Evolutionary conservation across 1,139 yeast genomes (phyloP).

Genomic region (Taphrina flavorubra): DNA sequence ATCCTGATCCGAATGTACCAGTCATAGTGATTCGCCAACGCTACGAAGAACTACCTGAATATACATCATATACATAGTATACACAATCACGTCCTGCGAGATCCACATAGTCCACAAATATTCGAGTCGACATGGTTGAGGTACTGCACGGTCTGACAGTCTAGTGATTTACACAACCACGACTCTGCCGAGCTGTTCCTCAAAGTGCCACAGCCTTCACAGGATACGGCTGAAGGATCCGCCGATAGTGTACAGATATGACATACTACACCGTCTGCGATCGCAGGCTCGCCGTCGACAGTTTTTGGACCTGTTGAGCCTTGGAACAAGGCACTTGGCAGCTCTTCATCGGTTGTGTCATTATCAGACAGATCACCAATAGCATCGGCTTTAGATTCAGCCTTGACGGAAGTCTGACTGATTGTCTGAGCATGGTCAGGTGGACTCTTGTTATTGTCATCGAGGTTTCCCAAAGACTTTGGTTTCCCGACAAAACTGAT

Average conservation of each 20-base stretch:
- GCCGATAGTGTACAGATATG: constrained; percentile 23
- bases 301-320: background rate
- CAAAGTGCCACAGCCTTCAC: constrained; percentile 33
- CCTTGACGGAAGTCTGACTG: background rate
- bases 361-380: background rate
- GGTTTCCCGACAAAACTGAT: background rate
- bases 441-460: background rate
- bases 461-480: background rate
- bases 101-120: constrained; percentile 30
- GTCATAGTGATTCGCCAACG: too few relatives aligned
- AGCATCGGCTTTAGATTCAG: background rate
- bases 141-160: constrained; percentile 20
- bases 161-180: constrained; percentile 25
- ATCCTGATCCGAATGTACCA: too few relatives aligned
- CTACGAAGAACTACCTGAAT: too few relatives aligned
- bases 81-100: background rate
- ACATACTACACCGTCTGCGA: constrained; percentile 3
- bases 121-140: constrained; percentile 16
- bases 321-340: background rate
- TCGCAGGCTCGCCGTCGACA: constrained; percentile 4
- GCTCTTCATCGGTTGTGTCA: background rate
- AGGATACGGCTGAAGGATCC: background rate
- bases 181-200: background rate
- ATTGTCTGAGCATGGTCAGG: background rate
- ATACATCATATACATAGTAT: too few relatives aligned